Evolutionary conservation across 2,329 filamentous ascomycete species (phyloP).

Genomic region (Bipolaris bicolor): DNA sequence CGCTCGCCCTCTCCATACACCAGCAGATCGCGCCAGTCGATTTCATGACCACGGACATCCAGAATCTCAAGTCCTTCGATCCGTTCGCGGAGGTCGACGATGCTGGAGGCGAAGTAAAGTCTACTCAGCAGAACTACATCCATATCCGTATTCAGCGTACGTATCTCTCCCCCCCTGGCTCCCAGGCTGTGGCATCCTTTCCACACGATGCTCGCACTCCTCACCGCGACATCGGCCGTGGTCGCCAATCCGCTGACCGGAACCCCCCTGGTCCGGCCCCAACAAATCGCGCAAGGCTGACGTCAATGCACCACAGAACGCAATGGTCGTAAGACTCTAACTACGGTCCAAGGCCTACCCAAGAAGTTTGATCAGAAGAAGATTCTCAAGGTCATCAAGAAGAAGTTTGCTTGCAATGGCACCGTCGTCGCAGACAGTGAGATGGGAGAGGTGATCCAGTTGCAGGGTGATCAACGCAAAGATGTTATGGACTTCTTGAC

Average conservation of each 20-base stretch:
- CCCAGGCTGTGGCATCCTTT: not conserved
- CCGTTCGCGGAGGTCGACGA: conserved; percentile 99
- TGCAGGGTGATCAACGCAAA: conserved; percentile 98
- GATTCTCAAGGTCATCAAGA: conserved; percentile 99
- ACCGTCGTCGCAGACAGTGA: conserved; percentile 95
- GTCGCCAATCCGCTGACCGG: not conserved
- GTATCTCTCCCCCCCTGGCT: conserved; percentile 58
- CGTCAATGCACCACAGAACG: conserved; percentile 70
- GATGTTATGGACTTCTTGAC: conserved; percentile 97
- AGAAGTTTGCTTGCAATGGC: conserved; percentile 99
- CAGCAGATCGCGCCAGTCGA: conserved; percentile 41
- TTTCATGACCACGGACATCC: conserved; percentile 48
- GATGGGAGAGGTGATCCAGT: conserved; percentile 99
- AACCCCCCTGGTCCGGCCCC: not conserved
- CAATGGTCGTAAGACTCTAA: conserved; percentile 99
- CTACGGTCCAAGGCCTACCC: conserved; percentile 96
- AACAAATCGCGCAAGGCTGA: conserved; percentile 49
- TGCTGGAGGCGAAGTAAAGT: conserved; percentile 93
- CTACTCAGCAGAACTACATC: conserved; percentile 91
- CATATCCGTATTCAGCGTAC: conserved; percentile 99
- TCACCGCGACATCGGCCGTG: not conserved
- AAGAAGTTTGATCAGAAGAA: conserved; percentile 99
- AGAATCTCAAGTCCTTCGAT: conserved; percentile 65
- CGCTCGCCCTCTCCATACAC: conserved; percentile 9
- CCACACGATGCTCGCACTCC: not conserved